Evolutionary conservation across 2,329 filamentous ascomycete genomes (phyloP).

Genomic region (Bipolaris oryzae): DNA sequence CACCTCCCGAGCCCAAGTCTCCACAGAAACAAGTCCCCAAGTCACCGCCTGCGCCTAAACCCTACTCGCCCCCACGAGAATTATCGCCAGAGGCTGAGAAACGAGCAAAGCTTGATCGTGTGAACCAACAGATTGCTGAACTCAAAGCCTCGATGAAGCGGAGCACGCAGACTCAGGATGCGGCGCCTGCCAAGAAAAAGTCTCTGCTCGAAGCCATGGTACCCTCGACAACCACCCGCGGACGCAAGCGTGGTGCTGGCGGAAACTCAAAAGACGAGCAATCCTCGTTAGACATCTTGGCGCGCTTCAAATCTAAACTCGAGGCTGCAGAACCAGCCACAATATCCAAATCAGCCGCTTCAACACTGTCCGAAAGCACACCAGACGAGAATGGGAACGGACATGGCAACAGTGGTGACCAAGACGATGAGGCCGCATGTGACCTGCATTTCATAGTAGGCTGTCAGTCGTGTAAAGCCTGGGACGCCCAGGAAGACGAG

Average conservation of each 20-base stretch:
- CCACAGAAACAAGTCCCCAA: conserved; percentile 17
- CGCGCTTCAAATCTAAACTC: conserved; percentile 79
- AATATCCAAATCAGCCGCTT: conserved; percentile 43
- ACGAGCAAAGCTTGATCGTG: conserved; percentile 64
- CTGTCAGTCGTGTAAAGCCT: conserved; percentile 88
- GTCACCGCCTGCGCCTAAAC: conserved; percentile 25
- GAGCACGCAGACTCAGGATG: conserved; percentile 49
- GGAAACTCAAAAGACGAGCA: conserved; percentile 58
- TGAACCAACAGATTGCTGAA: conserved; percentile 80
- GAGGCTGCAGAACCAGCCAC: conserved; percentile 50
- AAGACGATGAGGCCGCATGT: conserved; percentile 64
- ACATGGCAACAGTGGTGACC: conserved; percentile 17
- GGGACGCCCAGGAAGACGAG: conserved; percentile 73
- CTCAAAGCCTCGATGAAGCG: conserved; percentile 83
- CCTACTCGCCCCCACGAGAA: conserved; percentile 40
- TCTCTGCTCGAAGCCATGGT: conserved; percentile 76
- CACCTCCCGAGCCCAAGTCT: conserved; percentile 32
- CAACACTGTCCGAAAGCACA: conserved; percentile 28
- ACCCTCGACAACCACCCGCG: conserved; percentile 71
- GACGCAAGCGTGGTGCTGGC: conserved; percentile 71
- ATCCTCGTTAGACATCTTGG: conserved; percentile 70
- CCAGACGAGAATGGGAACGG: conserved; percentile 7
- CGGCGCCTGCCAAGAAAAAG: conserved; percentile 55
- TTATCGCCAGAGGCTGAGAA: conserved; percentile 49
- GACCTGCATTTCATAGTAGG: conserved; percentile 96